A percentile compares a stretch with the other conserved stretches of the same genome.
Evolutionary conservation across 805 yeast species (phyloP).

Genomic region (Monosporozyma siamensis): DNA sequence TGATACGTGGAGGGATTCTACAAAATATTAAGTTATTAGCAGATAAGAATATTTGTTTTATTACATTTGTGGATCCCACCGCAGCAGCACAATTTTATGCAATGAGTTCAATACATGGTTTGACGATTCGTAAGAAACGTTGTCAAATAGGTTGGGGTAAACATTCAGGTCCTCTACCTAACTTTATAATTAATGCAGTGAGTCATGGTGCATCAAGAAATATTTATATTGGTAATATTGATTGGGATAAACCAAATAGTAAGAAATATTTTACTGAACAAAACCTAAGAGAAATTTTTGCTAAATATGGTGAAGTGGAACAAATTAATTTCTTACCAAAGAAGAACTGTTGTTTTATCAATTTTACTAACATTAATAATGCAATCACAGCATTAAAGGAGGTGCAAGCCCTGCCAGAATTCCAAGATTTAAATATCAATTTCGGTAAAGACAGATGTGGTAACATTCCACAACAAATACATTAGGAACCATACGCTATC

Average conservation of each 20-base stretch:
- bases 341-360: conserved; percentile 82
- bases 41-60: conserved; percentile 87
- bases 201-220: conserved; percentile 92
- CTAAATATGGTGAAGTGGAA: conserved; percentile 86
- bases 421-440: conserved; percentile 66
- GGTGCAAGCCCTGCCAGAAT: conserved; percentile 64
- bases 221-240: conserved; percentile 75
- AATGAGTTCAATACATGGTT: conserved; percentile 82
- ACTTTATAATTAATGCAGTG: conserved; percentile 80
- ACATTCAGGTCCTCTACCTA: conserved; percentile 85
- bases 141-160: conserved; percentile 97
- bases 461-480: conserved; percentile 68
- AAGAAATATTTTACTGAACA: conserved; percentile 38
- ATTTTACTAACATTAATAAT: conserved; percentile 81
- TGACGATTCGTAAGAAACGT: conserved; percentile 74
- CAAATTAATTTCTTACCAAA: conserved; percentile 82
- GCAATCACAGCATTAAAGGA: conserved; percentile 92
- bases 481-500: no score
- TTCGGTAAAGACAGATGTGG: conserved; percentile 96
- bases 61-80: conserved; percentile 91
- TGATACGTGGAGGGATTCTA: conserved; percentile 87
- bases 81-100: conserved; percentile 98
- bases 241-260: conserved; percentile 28
- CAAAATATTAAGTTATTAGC: conserved; percentile 72
- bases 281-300: conserved; percentile 62